phyloP scores from a whole-genome alignment of 768 basidiomycete species.

The Rhodotorula graminis region DNA sequence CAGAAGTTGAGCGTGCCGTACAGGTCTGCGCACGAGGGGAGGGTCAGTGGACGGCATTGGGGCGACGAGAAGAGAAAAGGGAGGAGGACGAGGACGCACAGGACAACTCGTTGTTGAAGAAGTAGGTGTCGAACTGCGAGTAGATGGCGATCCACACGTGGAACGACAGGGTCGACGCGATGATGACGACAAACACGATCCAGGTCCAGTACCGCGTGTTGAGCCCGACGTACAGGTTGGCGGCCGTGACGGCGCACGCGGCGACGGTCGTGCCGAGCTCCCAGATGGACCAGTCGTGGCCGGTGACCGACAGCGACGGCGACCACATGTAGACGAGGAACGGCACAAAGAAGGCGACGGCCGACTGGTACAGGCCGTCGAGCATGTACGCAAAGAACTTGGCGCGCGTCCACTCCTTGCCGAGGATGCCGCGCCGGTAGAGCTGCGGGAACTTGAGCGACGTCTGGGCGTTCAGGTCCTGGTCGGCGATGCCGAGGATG shows the following conservation, averaged over 20 bases:
- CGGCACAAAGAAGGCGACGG: slow-evolving; percentile 57
- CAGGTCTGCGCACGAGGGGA: slow-evolving; percentile 58
- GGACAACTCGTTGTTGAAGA: slow-evolving; percentile 57
- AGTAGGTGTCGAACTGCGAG: slow-evolving; percentile 67
- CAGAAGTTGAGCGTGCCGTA: slow-evolving; percentile 79
- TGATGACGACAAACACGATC: slow-evolving; percentile 40
- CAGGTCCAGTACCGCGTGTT: slow-evolving; percentile 78
- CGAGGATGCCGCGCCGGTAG: slow-evolving; percentile 89
- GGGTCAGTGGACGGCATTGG: no score
- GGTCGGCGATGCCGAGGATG: slow-evolving; percentile 82
- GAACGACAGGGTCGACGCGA: slow-evolving; percentile 54
- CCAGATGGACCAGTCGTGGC: slow-evolving; percentile 72
- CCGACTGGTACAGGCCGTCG: slow-evolving; percentile 90
- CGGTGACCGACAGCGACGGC: slow-evolving; percentile 60
- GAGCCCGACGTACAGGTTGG: slow-evolving; percentile 83
- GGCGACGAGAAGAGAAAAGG: no score
- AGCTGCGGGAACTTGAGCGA: slow-evolving; percentile 89
- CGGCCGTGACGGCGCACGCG: slow-evolving; percentile 77
- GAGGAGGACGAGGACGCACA: slow-evolving; percentile 7
- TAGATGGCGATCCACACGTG: slow-evolving; percentile 75
- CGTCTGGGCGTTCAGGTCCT: slow-evolving; percentile 84
- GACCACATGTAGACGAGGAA: slow-evolving; percentile 59
- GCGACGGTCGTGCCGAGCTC: slow-evolving; percentile 92
- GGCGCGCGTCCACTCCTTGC: slow-evolving; percentile 80
- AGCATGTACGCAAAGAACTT: slow-evolving; percentile 95